Base-by-base conservation (phyloP, 176 grass and related monocot species). In the Canna indica region DNA sequence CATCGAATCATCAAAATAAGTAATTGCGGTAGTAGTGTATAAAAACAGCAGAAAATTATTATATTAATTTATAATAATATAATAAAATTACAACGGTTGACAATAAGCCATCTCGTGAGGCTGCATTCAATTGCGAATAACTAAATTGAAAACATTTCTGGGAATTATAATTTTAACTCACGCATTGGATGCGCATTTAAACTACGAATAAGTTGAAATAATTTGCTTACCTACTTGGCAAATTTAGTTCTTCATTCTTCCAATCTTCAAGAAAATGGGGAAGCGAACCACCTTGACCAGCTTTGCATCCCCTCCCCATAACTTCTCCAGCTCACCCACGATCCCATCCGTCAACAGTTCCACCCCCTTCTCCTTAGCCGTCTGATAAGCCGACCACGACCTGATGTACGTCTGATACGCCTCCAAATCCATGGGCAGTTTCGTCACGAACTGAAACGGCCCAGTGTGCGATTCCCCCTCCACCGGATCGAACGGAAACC, bases 361-460 rank as follows among this genome's bases (percentile, higher is more conserved):
- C 30, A 87, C 68, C 2, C 77, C 86, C 29, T 83, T 73, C 27
- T 91, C 88, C 68, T 86, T 86, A 15, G 93, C 88, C 31, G 88
- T 96, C 73, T 91, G 86, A 83, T 91, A 96, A 26, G 93, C 81
- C 3, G 88, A 96, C 93, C 93, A 96, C 0, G 93, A 96, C 25
- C 71, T 83, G 83, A 96, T 81, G 71, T 96, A 96, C 3, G 73
- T 83, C 54, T 91, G 77, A 68, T 81, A 91, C 26, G 53, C 68
- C 18, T 77, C 70, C 0, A 96, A 56, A 52, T 91, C 73, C 88
- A 96, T 96, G 18, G 24, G 5, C 0, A 59, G 76, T 58, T 87
- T 56, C 16, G 83, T 74, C 67, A 71, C 30, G 84, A 91, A 96
- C 83, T 96, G 83, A 27, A 96, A 83, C 1, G 88, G 85, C 11